These are phyloP conservation scores for Hypoxylon sp. DNA, from an alignment of 2,329 filamentous ascomycete genomes.

Conservation along the genomic window DNA sequence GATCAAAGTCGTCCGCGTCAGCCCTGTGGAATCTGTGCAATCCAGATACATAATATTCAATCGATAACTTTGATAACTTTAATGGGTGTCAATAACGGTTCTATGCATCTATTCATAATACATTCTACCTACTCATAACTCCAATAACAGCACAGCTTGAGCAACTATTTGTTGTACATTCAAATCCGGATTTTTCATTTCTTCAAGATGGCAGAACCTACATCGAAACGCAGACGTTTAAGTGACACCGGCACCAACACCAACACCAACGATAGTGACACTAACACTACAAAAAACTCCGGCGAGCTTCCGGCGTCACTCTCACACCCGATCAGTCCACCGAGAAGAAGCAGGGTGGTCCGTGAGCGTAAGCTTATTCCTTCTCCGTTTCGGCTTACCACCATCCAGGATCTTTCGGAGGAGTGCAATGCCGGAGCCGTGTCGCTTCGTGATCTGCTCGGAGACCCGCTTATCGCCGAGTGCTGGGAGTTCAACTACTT, in stretches of 20 bases:
- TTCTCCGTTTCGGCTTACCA: constrained; percentile 78
- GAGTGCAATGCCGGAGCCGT: constrained; percentile 71
- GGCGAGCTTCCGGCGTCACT: constrained; percentile 44
- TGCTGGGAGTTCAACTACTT: constrained; percentile 77
- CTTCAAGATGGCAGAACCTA: constrained; percentile 39
- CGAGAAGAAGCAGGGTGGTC: constrained; percentile 48
- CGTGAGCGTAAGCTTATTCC: constrained; percentile 45
- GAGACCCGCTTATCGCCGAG: constrained; percentile 76
- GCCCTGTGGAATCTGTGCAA: constrained; percentile 12
- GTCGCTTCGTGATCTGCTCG: constrained; percentile 71
- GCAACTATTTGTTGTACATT: too few species aligned
- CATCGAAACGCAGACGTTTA: constrained; percentile 41
- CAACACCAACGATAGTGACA: too few species aligned
- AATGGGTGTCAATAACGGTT: constrained; percentile 2
- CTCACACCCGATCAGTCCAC: constrained; percentile 57
- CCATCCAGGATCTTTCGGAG: constrained; percentile 69
- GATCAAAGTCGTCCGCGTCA: constrained; percentile 30
- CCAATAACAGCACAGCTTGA: too few species aligned
- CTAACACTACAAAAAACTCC: constrained; percentile 6
- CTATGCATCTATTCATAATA: constrained; percentile 5
- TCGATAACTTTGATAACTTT: too few species aligned
- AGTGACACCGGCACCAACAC: constrained; percentile 25
- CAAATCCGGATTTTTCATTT: too few species aligned
- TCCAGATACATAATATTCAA: too few species aligned
- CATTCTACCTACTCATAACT: too few species aligned